phyloP scores from a whole-genome alignment of 192 early-diverging fungal genomes.

The Entomortierella chlamydospora region DNA sequence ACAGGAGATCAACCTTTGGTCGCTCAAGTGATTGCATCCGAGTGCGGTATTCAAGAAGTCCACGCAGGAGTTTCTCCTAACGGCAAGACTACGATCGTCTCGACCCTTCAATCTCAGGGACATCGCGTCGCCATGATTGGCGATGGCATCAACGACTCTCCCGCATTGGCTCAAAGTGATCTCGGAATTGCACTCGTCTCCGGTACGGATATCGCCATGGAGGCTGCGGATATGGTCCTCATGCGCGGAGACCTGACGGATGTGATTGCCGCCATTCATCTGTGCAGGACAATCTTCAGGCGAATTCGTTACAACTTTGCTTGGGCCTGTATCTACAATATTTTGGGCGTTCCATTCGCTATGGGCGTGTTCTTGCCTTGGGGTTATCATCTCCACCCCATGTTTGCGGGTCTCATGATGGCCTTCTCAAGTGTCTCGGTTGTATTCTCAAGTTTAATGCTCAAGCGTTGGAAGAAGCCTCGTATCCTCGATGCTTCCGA shows the following conservation, averaged over 20 bases:
- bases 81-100: constrained; percentile 87
- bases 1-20: constrained; percentile 93
- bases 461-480: constrained; percentile 76
- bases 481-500: not conserved
- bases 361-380: constrained; percentile 93
- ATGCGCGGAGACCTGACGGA: constrained; percentile 90
- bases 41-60: constrained; percentile 87
- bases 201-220: constrained; percentile 96
- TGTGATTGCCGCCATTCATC: constrained; percentile 88
- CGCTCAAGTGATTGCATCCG: constrained; percentile 82
- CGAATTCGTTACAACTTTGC: constrained; percentile 89
- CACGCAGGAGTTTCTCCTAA: constrained; percentile 92
- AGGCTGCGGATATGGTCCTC: constrained; percentile 92
- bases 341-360: constrained; percentile 91
- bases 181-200: constrained; percentile 90
- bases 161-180: constrained; percentile 85
- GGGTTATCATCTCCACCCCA: constrained; percentile 87
- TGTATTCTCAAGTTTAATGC: constrained; percentile 86
- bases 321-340: constrained; percentile 93
- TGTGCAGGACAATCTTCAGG: constrained; percentile 85
- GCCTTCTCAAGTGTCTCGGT: constrained; percentile 92
- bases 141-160: constrained; percentile 97
- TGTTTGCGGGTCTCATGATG: constrained; percentile 96
- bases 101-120: constrained; percentile 68
- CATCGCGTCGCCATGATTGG: constrained; percentile 92